Evolutionary conservation across 139 green algal genomes (phyloP).

Genomic region (Yamagishiella unicocca): DNA sequence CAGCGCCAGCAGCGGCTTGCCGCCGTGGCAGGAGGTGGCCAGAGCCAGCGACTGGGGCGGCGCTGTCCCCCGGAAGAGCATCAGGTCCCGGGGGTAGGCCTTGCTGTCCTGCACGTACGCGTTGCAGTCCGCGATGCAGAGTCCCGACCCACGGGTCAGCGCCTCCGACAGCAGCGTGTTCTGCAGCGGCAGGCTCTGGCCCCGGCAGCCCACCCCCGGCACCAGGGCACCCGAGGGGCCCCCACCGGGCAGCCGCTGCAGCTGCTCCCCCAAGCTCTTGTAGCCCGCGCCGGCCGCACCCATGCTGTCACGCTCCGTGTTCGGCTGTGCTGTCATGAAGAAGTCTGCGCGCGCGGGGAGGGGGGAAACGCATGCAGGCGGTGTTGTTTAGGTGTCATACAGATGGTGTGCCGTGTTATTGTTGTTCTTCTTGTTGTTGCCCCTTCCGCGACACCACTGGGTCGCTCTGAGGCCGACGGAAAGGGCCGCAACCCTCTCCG

Average conservation of each 20-base stretch:
- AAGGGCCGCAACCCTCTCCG: no score
- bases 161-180: conserved; percentile 45
- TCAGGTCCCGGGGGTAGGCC: conserved; percentile 32
- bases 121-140: conserved; percentile 50
- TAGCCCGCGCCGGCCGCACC: not conserved
- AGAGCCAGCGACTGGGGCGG: conserved; percentile 42
- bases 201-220: not conserved
- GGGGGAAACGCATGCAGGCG: no score
- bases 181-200: conserved; percentile 29
- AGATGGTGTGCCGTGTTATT: no score
- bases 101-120: conserved; percentile 45
- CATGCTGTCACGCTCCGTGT: not conserved
- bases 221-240: not conserved
- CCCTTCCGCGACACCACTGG: no score
- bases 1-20: conserved; percentile 37
- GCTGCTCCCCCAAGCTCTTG: not conserved
- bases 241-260: not conserved
- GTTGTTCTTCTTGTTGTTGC: no score
- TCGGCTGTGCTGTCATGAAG: conserved; percentile 1
- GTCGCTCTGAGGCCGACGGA: no score
- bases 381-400: not conserved
- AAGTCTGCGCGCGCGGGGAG: not conserved
- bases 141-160: conserved; percentile 23
- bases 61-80: not conserved
- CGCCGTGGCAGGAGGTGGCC: not conserved